Evolutionary conservation across 2,329 filamentous ascomycete species (phyloP), one percentile per base, ranked within the genome.

Genomic region (Mollisiaceae sp.): DNA sequence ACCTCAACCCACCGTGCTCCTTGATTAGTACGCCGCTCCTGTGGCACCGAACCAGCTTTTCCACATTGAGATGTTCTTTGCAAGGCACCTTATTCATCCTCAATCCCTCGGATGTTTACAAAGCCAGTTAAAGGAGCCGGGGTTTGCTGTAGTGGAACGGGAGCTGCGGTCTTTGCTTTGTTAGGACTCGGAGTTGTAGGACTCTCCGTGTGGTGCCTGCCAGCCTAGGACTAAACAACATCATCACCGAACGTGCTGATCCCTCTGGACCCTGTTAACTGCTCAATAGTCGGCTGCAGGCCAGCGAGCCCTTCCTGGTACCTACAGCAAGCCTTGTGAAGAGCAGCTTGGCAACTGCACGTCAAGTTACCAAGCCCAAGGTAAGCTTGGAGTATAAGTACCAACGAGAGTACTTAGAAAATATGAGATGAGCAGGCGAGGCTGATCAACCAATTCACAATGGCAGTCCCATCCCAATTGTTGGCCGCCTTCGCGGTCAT

Each of bases 401-500:
- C 45, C 22, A 32, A 35, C 24, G 24, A 32, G 24, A 50, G 45
- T 24, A 24, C 45, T 6, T 22, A 22, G 6, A 14, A 24, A 62
- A 36, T 14, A 59, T 39, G 12, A 12, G 4, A 55, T 47, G 18
- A 27, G 60, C 41, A 54, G 47, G 32, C 41, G 52, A 41, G 18
- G 55, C 55, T 57, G 43, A 47, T 50, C n/a, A 59, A 35, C n/a
- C 27, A 54, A 14, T 65, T 67, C 60, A 43, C 39, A 15, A 71
- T 70, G 70, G 64, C 66, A 68, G 64, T 65, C 52, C 32, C 36
- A 14, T 24, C 39, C n/a, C 47, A 50, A 20, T 27, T 70, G 15
- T 20, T 70, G 6, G 63, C 62, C 43, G 62, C 65, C 2, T 41
- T 69, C 36, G 63, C 58, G 39, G 63, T 68, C 41, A 71, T 72